Evolutionary conservation across 371 early-diverging fungal species (phyloP).

Genomic region (Mortierella sp.): DNA sequence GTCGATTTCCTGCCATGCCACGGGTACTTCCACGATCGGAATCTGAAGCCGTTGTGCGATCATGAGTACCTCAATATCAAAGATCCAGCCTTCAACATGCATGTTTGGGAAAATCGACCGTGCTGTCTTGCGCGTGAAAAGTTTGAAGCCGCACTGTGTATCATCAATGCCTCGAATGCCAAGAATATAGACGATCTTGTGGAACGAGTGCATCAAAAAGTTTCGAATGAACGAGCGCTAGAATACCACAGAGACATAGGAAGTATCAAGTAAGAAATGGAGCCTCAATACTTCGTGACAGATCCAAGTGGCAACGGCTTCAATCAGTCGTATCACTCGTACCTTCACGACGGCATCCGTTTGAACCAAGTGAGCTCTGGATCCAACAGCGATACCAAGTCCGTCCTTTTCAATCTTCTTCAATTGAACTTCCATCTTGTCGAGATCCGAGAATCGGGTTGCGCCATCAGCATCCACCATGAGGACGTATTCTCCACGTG

Average conservation of each 20-base stretch:
- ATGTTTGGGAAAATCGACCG: conserved; percentile 83
- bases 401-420: conserved; percentile 58
- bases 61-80: conserved; percentile 94
- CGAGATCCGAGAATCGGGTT: conserved; percentile 87
- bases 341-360: conserved; percentile 96
- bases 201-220: conserved; percentile 93
- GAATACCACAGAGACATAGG: neutral
- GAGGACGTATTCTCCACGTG: conserved; percentile 82
- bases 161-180: conserved; percentile 88
- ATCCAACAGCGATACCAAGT: conserved; percentile 84
- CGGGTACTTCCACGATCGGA: conserved; percentile 88
- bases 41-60: conserved; percentile 76
- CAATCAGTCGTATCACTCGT: no score
- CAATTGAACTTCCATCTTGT: conserved; percentile 63
- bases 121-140: conserved; percentile 86
- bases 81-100: conserved; percentile 96
- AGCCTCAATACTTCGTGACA: no score
- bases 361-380: conserved; percentile 88
- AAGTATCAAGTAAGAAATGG: no score
- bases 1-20: conserved; percentile 96
- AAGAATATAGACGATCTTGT: conserved; percentile 83
- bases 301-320: no score
- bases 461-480: conserved; percentile 98
- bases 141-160: conserved; percentile 97
- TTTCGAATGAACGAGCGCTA: conserved; percentile 91